Evolutionary conservation across 768 basidiomycete species (phyloP), one percentile per base, ranked within the genome.

Genomic region (Astraeus odoratus): DNA sequence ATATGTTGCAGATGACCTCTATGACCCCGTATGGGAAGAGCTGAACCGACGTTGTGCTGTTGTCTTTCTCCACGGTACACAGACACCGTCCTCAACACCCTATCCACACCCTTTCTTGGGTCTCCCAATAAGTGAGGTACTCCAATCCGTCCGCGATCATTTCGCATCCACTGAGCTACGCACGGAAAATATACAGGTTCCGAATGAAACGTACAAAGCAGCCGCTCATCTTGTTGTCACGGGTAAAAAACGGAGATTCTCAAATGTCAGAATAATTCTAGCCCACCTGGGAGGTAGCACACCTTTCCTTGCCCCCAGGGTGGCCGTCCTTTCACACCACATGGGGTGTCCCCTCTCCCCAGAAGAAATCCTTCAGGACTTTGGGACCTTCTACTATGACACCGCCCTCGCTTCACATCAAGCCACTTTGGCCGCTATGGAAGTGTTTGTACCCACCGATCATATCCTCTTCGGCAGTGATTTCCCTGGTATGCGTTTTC

Each of bases 151-250:
- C 39, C 46, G 44, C 41, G 35, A 48, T 25, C n/a, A 20, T 39
- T 36, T 43, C 19, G 27, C 10, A 8, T 38, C 29, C n/a, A 23
- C 40, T 7, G 30, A 22, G 13, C 4, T 46, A 47, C 42, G 48
- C 19, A 42, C 42, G 51, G 48, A 19, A 46, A 42, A 30, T 34
- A 30, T 31, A 44, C 44, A 87, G 85, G 83, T 85, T 0, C 86
- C 85, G 6, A 81, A 86, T 57, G 86, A 88, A 62, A 89, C 86
- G 0, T 86, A 78, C 70, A 87, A 86, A 65, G 86, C 83, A 1
- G 84, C 84, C 26, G 78, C 84, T 3, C 82, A 86, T 56, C 73
- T 89, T 39, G 83, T 88, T 37, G 78, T 87, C 19, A 75, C 81
- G 0, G 81, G 83, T 37, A 75, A 70, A 55, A 85, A 82, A 59